These are phyloP conservation scores for Hypoxylon sp. DNA, from an alignment of 2,329 filamentous ascomycete genomes.

Conservation along the genomic window DNA sequence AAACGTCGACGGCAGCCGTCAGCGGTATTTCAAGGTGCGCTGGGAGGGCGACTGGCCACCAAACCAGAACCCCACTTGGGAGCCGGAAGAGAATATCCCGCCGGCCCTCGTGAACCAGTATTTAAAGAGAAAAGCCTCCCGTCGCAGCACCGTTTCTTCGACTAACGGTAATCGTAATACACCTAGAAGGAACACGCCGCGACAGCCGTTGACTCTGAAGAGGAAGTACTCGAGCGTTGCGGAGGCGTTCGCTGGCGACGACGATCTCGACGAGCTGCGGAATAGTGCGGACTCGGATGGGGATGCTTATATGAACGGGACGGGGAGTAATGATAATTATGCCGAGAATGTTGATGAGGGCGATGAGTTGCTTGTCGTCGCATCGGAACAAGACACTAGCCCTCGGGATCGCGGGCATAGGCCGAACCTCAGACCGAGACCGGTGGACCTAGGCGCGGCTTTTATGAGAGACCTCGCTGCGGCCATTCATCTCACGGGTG, in stretches of 20 bases:
- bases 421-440: slow-evolving; percentile 8
- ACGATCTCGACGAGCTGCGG: slow-evolving; percentile 18
- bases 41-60: slow-evolving; percentile 72
- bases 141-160: slow-evolving; percentile 5
- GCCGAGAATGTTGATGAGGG: slow-evolving; percentile 15
- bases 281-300: neutral
- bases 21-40: slow-evolving; percentile 66
- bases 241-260: slow-evolving; percentile 54
- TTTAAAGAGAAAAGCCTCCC: slow-evolving; percentile 52
- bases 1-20: slow-evolving; percentile 55
- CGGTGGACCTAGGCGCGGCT: slow-evolving; percentile 23
- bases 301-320: neutral
- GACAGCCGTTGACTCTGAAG: slow-evolving; percentile 30
- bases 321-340: neutral
- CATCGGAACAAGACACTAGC: slow-evolving; percentile 32
- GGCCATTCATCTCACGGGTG: slow-evolving; percentile 20
- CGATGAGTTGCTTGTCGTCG: slow-evolving; percentile 45
- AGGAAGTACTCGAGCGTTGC: slow-evolving; percentile 55
- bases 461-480: slow-evolving; percentile 42
- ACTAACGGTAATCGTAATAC: slow-evolving; percentile 31
- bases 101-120: slow-evolving; percentile 60
- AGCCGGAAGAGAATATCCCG: slow-evolving; percentile 67
- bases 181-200: slow-evolving; percentile 20
- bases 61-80: slow-evolving; percentile 71
- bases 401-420: slow-evolving; percentile 7